A percentile compares a stretch with the other conserved stretches of the same genome.
phyloP scores from a whole-genome alignment of 2,329 filamentous ascomycete species.

The Botrytis fragariae region DNA sequence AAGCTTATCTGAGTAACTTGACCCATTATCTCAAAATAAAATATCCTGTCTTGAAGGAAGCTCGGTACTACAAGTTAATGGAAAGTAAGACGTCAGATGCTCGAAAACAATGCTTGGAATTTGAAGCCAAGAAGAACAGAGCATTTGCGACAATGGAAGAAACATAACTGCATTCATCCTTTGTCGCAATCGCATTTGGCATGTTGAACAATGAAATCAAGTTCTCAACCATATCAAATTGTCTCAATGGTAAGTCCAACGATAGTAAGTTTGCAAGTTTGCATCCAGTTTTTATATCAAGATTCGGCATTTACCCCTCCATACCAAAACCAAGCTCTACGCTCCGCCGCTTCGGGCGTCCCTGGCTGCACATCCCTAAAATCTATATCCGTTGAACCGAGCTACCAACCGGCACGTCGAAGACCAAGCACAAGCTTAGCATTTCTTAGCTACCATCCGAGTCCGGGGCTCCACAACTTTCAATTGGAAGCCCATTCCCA shows the following conservation, averaged over 20 bases:
- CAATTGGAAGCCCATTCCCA: constrained; percentile 2
- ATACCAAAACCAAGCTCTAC: background rate
- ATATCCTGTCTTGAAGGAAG: background rate
- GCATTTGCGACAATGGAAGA: background rate
- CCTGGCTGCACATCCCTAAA: background rate
- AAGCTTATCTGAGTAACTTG: constrained; percentile 7
- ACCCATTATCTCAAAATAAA: background rate
- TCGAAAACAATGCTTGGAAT: background rate
- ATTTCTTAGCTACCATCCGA: constrained; percentile 1
- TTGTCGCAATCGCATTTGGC: constrained; percentile 11
- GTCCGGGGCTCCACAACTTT: constrained; percentile 5
- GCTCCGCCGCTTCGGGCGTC: background rate
- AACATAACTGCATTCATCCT: constrained; percentile 16
- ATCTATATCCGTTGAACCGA: constrained; percentile 20
- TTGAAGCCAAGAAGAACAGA: background rate
- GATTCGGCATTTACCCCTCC: background rate
- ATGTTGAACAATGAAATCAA: constrained; percentile 6
- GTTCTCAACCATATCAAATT: background rate
- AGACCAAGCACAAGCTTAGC: constrained; percentile 19
- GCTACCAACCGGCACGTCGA: constrained; percentile 8
- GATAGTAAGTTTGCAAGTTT: background rate
- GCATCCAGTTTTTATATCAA: background rate
- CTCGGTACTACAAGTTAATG: constrained; percentile 2
- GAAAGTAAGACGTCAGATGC: background rate
- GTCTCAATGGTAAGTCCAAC: background rate